Conservation (phyloP, 2,329 filamentous ascomycete genomes). For the Colletotrichum tofieldiae region DNA sequence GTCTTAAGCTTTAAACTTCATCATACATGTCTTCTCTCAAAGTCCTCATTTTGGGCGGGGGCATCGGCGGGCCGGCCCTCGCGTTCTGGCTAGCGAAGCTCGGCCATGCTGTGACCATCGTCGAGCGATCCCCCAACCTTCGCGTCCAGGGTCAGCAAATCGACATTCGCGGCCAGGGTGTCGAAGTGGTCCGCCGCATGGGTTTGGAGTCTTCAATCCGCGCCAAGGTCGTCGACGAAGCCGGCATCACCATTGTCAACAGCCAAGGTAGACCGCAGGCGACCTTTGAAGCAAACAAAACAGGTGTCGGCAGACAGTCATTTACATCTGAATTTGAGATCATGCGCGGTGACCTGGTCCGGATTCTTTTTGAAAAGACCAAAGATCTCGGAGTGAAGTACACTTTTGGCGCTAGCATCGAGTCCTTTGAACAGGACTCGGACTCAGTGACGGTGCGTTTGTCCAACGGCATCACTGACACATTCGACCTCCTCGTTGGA, state of each 20-base stretch:
- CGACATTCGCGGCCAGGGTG: constrained; percentile 61
- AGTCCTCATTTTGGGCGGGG: constrained; percentile 65
- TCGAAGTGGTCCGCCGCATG: constrained; percentile 57
- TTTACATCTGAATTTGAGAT: constrained; percentile 73
- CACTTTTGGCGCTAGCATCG: constrained; percentile 48
- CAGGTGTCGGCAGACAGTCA: constrained; percentile 59
- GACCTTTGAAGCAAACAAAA: constrained; percentile 56
- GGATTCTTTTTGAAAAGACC: constrained; percentile 63
- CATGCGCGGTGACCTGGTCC: constrained; percentile 70
- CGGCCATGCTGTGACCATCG: constrained; percentile 57
- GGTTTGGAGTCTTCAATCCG: constrained; percentile 57
- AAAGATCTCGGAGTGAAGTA: constrained; percentile 47
- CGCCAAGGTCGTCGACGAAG: constrained; percentile 59
- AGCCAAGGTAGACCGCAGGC: constrained; percentile 54
- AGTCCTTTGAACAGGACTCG: constrained; percentile 51
- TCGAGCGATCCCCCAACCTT: constrained; percentile 58
- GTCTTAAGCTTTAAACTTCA: neutral
- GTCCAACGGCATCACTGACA: constrained; percentile 57
- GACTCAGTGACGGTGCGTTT: constrained; percentile 57
- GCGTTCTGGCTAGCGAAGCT: constrained; percentile 59
- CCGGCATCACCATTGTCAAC: constrained; percentile 64
- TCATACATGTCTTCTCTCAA: constrained; percentile 52
- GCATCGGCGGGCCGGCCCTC: constrained; percentile 61
- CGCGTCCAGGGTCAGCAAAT: constrained; percentile 62
- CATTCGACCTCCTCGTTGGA: constrained; percentile 68